Conservation (phyloP, 2,329 filamentous ascomycete species). For the Rhynchosporium graminicola region DNA sequence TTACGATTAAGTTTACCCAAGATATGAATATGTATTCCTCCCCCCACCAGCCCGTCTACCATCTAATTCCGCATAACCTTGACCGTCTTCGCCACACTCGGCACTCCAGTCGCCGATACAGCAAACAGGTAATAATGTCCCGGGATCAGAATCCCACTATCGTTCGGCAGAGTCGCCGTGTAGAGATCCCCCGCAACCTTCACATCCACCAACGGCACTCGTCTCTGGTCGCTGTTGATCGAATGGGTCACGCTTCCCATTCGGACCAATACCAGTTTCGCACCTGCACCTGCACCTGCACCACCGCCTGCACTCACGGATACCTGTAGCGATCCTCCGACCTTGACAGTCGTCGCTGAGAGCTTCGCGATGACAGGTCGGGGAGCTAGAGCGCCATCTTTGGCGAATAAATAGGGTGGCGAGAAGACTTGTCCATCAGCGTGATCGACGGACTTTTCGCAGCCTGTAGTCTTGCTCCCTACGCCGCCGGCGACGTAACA, state of each 20-base stretch:
- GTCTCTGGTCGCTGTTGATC: slow-evolving; percentile 59
- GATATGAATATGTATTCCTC: background rate
- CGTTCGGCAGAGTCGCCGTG: slow-evolving; percentile 6
- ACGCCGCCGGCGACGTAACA: slow-evolving; percentile 6
- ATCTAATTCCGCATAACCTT: background rate
- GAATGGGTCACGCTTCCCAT: slow-evolving; percentile 50
- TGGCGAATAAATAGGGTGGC: slow-evolving; percentile 56
- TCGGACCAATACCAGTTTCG: slow-evolving; percentile 9
- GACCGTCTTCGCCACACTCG: slow-evolving; percentile 13
- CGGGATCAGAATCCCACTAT: slow-evolving; percentile 11
- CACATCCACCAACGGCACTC: slow-evolving; percentile 46
- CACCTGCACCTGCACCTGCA: background rate
- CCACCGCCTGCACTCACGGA: background rate
- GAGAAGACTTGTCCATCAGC: slow-evolving; percentile 56
- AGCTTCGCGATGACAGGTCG: slow-evolving; percentile 1
- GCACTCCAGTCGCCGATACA: slow-evolving; percentile 5
- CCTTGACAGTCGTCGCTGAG: background rate
- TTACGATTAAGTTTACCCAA: too few relatives aligned
- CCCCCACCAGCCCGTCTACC: background rate
- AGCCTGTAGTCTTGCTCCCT: slow-evolving; percentile 4
- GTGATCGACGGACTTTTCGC: slow-evolving; percentile 47
- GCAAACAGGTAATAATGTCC: slow-evolving; percentile 17
- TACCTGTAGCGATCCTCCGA: slow-evolving; percentile 3
- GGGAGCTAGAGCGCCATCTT: slow-evolving; percentile 42
- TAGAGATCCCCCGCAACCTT: slow-evolving; percentile 6